phyloP scores from a whole-genome alignment of 306 rosid genomes.

The Castanea mollissima region DNA sequence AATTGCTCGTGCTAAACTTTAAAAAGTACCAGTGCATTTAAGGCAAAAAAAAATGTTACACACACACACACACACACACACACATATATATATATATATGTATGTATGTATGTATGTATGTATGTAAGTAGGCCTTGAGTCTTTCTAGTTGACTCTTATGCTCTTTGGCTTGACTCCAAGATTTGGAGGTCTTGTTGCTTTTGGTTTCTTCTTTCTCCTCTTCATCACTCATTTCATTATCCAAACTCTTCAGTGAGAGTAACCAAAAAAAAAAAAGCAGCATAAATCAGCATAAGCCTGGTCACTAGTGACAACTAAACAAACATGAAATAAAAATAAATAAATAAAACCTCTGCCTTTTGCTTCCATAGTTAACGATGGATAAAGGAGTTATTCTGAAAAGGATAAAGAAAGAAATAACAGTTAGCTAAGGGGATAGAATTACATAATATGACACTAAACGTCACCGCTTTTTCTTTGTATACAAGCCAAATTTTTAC shows the following conservation, averaged over 20 bases:
- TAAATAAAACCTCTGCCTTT: neutral
- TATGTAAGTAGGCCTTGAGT: slow-evolving; percentile 35
- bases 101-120: too few species aligned
- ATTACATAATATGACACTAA: neutral
- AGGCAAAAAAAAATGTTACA: too few species aligned
- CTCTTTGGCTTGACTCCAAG: slow-evolving; percentile 49
- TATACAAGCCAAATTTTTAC: neutral
- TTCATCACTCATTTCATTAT: slow-evolving; percentile 11
- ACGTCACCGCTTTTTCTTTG: neutral
- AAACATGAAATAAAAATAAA: neutral
- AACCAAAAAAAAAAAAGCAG: neutral
- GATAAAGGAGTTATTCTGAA: neutral
- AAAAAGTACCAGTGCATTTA: too few species aligned
- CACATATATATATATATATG: too few species aligned
- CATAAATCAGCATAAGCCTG: neutral
- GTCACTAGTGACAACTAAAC: neutral
- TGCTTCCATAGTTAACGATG: neutral
- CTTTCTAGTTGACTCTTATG: slow-evolving; percentile 66
- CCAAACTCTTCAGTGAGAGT: slow-evolving; percentile 29
- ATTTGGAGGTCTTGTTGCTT: slow-evolving; percentile 25
- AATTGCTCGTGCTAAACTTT: too few species aligned
- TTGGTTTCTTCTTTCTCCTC: slow-evolving; percentile 25
- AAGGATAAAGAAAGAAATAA: neutral
- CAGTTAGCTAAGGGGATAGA: too few species aligned
- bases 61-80: too few species aligned